Percentiles rank a stretch among this genome's conserved stretches.
Conservation (phyloP, 495 filamentous ascomycete genomes). For the Hypoxylon subgilvum region DNA sequence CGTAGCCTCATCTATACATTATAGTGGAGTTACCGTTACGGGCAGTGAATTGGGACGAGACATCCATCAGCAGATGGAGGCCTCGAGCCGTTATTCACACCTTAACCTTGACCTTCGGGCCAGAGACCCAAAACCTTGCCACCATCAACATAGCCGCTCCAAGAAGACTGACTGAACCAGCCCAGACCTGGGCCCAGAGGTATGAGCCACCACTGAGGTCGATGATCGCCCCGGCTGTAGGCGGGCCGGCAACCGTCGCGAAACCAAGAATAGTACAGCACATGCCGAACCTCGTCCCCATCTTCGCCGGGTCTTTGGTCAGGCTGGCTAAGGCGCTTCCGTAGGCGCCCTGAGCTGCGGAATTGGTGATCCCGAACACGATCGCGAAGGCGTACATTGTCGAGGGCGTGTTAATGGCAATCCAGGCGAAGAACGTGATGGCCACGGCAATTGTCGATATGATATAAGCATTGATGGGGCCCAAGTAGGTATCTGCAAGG, state of each 20-base stretch:
- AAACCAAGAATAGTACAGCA: slow-evolving; percentile 49
- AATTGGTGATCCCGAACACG: slow-evolving; percentile 49
- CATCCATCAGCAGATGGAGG: not conserved
- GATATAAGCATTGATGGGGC: slow-evolving; percentile 49
- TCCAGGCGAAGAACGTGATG: slow-evolving; percentile 48
- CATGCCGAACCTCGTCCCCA: slow-evolving; percentile 55
- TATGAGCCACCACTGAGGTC: slow-evolving; percentile 44
- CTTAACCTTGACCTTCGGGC: slow-evolving; percentile 19
- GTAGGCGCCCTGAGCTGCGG: slow-evolving; percentile 48
- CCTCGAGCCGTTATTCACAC: slow-evolving; percentile 7
- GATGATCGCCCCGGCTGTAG: slow-evolving; percentile 53
- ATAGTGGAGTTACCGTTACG: slow-evolving; percentile 16
- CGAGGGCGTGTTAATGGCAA: slow-evolving; percentile 40
- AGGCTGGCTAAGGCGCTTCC: slow-evolving; percentile 47
- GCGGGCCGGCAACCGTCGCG: slow-evolving; percentile 51
- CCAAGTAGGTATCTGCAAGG: slow-evolving; percentile 47
- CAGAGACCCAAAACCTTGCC: slow-evolving; percentile 23
- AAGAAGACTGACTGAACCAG: slow-evolving; percentile 43
- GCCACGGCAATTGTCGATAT: slow-evolving; percentile 42
- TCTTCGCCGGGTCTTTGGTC: slow-evolving; percentile 48
- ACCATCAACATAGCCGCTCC: slow-evolving; percentile 21
- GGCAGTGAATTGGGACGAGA: slow-evolving; percentile 1
- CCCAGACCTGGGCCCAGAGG: slow-evolving; percentile 52
- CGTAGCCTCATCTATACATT: slow-evolving; percentile 14
- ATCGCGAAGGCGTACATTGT: slow-evolving; percentile 53